phyloP scores from a whole-genome alignment of 352 stramenopile genomes.

The Phytophthora sp. region DNA sequence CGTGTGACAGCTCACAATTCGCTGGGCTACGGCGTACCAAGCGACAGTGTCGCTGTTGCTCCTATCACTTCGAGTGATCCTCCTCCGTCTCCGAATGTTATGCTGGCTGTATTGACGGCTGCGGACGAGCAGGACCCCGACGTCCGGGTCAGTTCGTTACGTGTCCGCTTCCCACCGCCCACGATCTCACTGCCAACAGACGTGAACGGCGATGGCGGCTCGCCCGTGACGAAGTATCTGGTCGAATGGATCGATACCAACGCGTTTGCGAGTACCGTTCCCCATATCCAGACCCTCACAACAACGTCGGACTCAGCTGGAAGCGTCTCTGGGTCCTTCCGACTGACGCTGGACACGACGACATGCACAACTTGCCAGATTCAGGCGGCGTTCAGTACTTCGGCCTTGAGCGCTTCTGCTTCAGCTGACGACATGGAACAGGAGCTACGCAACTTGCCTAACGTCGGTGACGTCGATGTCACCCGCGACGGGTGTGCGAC shows the following conservation, averaged over 20 bases:
- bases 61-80: slow-evolving; percentile 91
- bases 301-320: slow-evolving; percentile 46
- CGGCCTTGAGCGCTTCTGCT: slow-evolving; percentile 75
- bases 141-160: slow-evolving; percentile 77
- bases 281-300: slow-evolving; percentile 70
- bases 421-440: slow-evolving; percentile 66
- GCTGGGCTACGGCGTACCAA: slow-evolving; percentile 86
- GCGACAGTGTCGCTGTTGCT: slow-evolving; percentile 72
- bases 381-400: slow-evolving; percentile 61
- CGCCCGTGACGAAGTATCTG: slow-evolving; percentile 87
- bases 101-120: slow-evolving; percentile 48
- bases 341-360: slow-evolving; percentile 87
- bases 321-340: slow-evolving; percentile 70
- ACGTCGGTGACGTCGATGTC: slow-evolving; percentile 92
- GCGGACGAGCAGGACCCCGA: slow-evolving; percentile 51
- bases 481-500: slow-evolving; percentile 37
- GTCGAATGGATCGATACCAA: slow-evolving; percentile 92
- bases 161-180: slow-evolving; percentile 84
- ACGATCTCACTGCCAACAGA: slow-evolving; percentile 59
- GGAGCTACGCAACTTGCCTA: slow-evolving; percentile 93
- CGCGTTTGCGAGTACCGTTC: slow-evolving; percentile 68
- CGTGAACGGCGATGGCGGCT: slow-evolving; percentile 86
- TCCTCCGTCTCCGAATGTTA: slow-evolving; percentile 73
- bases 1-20: slow-evolving; percentile 92
- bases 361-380: slow-evolving; percentile 80